Base-by-base conservation (phyloP, 2,329 filamentous ascomycete species). In the Cladophialophora bantiana region DNA sequence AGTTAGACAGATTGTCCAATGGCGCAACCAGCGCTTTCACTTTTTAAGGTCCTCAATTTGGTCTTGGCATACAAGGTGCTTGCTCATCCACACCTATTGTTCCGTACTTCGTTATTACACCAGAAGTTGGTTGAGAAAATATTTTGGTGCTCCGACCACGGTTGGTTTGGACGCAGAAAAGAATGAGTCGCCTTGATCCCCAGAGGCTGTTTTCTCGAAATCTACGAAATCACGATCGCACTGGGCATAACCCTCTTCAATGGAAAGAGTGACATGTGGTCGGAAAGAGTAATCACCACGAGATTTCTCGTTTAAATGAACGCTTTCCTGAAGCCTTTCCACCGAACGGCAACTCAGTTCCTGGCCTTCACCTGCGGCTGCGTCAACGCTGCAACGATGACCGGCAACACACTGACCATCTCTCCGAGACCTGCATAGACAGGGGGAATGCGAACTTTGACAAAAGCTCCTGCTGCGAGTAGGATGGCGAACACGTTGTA, bases 401-500 rank as follows among this genome's bases (percentile, higher is more conserved):
- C 89, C 0, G 90, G 90, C 74, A 91, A 66, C 0, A 94, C 88
- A 73, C 90, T 93, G 0, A 92, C 89, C 36, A 93, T 75, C 79
- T 93, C 90, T 0, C 90, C 90, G 7, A 93, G 73, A 0, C 89
- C 90, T 0, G 89, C 89, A 81, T 83, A 91, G 67, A 83, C 78
- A 0, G 89, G 88, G n/a, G 85, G 83, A 72, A 89, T 87, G 56
- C 86, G 80, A 1, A 83, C 78, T 66, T 81, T 79, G 2, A 89
- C 86, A 74, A 91, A 89, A 0, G 86, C 89, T 0, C 90, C 90
- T 0, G 85, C 83, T 0, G 86, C 90, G 0, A 93, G 81, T 48
- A 91, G 77, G 4, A 93, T 81, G 0, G 90, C 90, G 62, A 90
- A 83, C 1, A 87, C 60, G 71, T 93, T 93, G 78, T 93, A 93